These are phyloP conservation scores for Zymoseptoria passerinii DNA, from an alignment of 2,329 filamentous ascomycete genomes.

Conservation along the genomic window DNA sequence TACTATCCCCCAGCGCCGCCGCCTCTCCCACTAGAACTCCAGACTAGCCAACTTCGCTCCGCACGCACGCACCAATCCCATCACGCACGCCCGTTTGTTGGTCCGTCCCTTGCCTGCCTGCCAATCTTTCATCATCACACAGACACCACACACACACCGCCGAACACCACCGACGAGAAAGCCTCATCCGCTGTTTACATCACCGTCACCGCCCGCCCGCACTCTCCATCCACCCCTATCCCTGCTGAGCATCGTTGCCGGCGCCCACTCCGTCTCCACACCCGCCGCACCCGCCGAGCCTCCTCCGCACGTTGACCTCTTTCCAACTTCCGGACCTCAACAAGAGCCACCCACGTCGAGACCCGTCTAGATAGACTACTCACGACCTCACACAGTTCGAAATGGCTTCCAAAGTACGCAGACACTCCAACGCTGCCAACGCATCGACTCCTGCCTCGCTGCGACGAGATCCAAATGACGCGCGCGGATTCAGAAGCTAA, in stretches of 20 bases:
- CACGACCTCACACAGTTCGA: constrained; percentile 8
- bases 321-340: not conserved
- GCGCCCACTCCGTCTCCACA: not conserved
- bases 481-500: constrained; percentile 3
- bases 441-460: not conserved
- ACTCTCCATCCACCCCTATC: not conserved
- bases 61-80: not conserved
- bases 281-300: not conserved
- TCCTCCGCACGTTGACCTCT: not conserved
- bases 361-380: not conserved
- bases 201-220: not conserved
- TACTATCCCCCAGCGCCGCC: not conserved
- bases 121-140: not conserved
- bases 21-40: not conserved
- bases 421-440: constrained; percentile 1
- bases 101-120: not conserved
- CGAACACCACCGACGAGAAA: not conserved
- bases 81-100: not conserved
- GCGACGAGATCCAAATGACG: not conserved
- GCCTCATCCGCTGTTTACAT: not conserved
- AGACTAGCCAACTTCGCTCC: not conserved
- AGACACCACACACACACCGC: not conserved
- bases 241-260: not conserved
- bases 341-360: not conserved
- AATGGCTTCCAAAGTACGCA: constrained; percentile 30